These are phyloP conservation scores for Termitomyces sp. DNA, from an alignment of 768 basidiomycete species.

Conservation along the genomic window DNA sequence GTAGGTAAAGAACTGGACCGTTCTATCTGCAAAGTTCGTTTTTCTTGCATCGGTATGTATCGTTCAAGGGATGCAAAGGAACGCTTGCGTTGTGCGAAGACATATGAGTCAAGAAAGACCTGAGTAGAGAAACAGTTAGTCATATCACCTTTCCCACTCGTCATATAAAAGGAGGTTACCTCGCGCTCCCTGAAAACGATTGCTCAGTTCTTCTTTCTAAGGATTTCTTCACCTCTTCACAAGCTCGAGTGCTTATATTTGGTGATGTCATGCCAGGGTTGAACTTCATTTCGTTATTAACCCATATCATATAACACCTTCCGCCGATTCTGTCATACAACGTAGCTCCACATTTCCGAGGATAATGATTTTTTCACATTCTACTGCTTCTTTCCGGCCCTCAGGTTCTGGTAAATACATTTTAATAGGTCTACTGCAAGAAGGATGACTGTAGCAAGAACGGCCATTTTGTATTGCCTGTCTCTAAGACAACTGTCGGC, in stretches of 20 bases:
- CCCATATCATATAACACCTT: constrained; percentile 11
- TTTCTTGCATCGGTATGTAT: neutral
- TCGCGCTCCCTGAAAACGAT: constrained; percentile 13
- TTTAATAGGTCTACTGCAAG: constrained; percentile 3
- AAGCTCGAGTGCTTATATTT: constrained; percentile 12
- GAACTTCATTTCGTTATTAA: constrained; percentile 7
- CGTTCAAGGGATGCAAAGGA: neutral
- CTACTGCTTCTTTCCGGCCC: constrained; percentile 13
- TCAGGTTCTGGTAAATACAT: constrained; percentile 10
- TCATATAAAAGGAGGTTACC: constrained; percentile 2
- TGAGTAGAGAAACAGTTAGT: neutral
- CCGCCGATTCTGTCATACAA: constrained; percentile 13
- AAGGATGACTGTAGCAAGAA: neutral
- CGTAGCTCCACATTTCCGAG: constrained; percentile 11
- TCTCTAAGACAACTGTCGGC: constrained; percentile 10
- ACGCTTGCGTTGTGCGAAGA: too few relatives aligned
- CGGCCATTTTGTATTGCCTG: neutral
- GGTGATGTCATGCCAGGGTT: constrained; percentile 6
- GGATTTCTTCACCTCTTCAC: constrained; percentile 15
- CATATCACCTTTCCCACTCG: constrained; percentile 11
- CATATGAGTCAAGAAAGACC: neutral
- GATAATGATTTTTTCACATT: neutral
- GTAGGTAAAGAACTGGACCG: neutral
- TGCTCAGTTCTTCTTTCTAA: constrained; percentile 11
- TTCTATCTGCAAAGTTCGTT: neutral